phyloP scores from a whole-genome alignment of 140 eudicot species.

The Cichorium intybus region DNA sequence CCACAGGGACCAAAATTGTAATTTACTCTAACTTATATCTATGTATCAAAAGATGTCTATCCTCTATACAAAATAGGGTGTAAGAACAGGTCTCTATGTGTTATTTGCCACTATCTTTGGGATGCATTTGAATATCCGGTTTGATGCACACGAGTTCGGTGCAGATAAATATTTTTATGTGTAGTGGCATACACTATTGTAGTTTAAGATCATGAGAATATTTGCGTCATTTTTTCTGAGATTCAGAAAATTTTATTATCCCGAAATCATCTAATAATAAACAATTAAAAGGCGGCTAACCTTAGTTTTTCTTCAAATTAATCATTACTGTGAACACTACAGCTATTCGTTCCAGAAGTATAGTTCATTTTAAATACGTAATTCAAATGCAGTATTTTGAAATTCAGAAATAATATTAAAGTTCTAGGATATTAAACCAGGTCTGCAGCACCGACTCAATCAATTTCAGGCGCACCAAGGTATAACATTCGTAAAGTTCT shows the following conservation, averaged over 20 bases:
- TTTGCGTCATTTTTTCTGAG: neutral
- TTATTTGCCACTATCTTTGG: neutral
- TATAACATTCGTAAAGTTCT: neutral
- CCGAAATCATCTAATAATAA: neutral
- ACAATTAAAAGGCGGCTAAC: neutral
- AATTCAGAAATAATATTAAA: neutral
- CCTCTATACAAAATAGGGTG: neutral
- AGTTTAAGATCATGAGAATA: neutral
- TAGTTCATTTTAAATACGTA: neutral
- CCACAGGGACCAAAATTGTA: too few relatives aligned
- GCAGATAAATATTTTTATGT: neutral
- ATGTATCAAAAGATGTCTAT: too few relatives aligned
- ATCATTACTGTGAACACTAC: neutral
- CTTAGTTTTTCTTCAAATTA: neutral
- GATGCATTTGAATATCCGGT: neutral
- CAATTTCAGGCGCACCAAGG: neutral
- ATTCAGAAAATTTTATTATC: neutral
- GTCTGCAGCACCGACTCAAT: neutral
- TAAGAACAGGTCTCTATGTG: neutral
- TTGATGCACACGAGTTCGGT: neutral
- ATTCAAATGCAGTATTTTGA: neutral
- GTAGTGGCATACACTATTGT: slow-evolving; percentile 1
- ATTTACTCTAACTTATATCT: too few relatives aligned
- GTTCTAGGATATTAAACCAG: too few relatives aligned
- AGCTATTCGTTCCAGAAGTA: slow-evolving; percentile 1